phyloP scores from a whole-genome alignment of 768 basidiomycete genomes.

The Lentinula boryana region DNA sequence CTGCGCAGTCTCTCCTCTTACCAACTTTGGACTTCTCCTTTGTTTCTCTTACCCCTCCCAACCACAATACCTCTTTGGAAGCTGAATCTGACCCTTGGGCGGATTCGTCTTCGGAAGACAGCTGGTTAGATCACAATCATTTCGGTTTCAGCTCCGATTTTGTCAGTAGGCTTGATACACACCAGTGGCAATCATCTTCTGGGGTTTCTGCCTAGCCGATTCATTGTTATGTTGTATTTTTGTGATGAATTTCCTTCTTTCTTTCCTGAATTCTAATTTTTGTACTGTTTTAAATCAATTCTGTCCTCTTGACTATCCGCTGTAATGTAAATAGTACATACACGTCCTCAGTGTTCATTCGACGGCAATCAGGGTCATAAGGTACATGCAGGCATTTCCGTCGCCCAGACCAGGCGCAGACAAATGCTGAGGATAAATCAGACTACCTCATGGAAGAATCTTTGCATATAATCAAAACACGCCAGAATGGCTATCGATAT shows the following conservation, averaged over 20 bases:
- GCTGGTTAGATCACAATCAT: neutral
- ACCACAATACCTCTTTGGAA: neutral
- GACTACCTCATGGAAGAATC: neutral
- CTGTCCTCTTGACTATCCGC: no score
- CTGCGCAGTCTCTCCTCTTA: conserved; percentile 51
- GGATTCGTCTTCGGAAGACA: conserved; percentile 1
- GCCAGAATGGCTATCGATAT: neutral
- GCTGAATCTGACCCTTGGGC: conserved; percentile 1
- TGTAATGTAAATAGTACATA: no score
- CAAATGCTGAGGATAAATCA: no score
- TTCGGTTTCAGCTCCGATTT: conserved; percentile 2
- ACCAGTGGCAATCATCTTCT: neutral
- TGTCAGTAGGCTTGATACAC: neutral
- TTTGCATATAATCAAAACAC: neutral
- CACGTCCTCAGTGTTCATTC: no score
- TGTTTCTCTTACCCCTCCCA: conserved; percentile 8
- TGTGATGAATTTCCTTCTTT: no score
- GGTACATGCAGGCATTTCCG: no score
- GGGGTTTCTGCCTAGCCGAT: neutral
- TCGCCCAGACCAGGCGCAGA: no score
- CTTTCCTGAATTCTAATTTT: no score
- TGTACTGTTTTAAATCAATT: no score
- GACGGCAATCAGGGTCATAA: no score
- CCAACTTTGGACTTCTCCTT: conserved; percentile 73
- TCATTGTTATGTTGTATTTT: no score